Evolutionary conservation across 306 rosid genomes (phyloP), one percentile per base, ranked within the genome.

Genomic region (Vigna mungo): DNA sequence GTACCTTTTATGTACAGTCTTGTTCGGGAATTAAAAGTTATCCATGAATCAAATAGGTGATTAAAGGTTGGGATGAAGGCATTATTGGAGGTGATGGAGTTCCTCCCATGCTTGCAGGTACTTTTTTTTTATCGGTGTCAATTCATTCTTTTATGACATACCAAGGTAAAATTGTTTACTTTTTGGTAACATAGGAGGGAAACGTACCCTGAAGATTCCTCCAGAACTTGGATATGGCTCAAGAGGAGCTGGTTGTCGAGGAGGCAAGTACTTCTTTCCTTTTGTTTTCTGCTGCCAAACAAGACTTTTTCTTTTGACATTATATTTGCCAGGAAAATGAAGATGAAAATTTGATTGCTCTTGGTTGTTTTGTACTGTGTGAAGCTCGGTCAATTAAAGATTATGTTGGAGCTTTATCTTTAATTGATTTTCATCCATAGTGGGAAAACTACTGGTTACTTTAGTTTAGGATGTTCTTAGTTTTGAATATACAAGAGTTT

Each of bases 41-140:
- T 52, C 64, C 54, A 51, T 72, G 71, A 77, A 47, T 55, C 44
- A 72, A 39, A n/a, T 51, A 90, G 98, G 98, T 94, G 39, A 94
- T 94, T 83, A 92, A 92, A 88, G 98, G 98, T 75, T 94, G 98
- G 98, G 97, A 92, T 84, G 91, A 85, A 80, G 98, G 97, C 21
- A 94, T 94, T 76, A 71, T 92, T 61, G 98, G 98, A 64, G 95
- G 89, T 23, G 96, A 89, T 76, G 98, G 97, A 82, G 69, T 94
- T 72, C 98, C 98, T 70, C 96, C 98, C 1, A 94, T 94, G 98
- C 96, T 94, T 85, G 84, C 95, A 51, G 98, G 98, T 92, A 82
- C 56, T 12, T 13, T 53, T 10, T 20, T 30, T 73, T 52, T 46
- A 46, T 51, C 56, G 62, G 13, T 68, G 44, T 49, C 13, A 65